Percentiles rank a stretch among this genome's conserved stretches.
phyloP scores from a whole-genome alignment of 164 flowering plant genomes.

The Magnolia kwangsiensis region DNA sequence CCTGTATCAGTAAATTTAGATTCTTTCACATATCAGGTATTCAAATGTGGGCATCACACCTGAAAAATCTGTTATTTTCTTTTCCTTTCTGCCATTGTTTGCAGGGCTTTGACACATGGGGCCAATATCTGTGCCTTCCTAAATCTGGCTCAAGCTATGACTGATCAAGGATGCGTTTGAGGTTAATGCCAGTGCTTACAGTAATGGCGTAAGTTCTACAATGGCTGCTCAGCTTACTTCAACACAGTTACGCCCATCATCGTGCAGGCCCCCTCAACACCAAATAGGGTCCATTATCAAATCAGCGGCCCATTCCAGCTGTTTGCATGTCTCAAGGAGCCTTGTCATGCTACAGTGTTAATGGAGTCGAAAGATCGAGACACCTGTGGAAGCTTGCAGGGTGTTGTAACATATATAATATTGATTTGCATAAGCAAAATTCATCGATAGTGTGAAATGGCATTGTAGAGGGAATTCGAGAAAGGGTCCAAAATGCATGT shows the following conservation, averaged over 20 bases:
- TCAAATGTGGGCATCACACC: not conserved
- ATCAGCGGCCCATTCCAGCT: not conserved
- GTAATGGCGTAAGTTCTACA: not conserved
- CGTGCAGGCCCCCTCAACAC: too few species aligned
- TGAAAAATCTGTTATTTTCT: not conserved
- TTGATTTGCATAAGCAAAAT: not conserved
- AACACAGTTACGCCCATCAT: not conserved
- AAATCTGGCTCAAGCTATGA: slow-evolving; percentile 75
- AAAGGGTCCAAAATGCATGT: not conserved
- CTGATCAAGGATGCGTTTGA: slow-evolving; percentile 95
- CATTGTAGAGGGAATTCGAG: not conserved
- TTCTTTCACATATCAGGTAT: not conserved
- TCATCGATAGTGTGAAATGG: not conserved
- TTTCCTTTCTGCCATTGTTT: not conserved
- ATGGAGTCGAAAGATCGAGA: not conserved
- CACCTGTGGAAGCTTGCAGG: slow-evolving; percentile 2
- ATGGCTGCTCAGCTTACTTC: not conserved
- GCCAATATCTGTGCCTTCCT: slow-evolving; percentile 80
- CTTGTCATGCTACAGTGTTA: not conserved
- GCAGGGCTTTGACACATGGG: slow-evolving; percentile 79
- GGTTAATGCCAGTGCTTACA: not conserved
- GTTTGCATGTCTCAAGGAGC: not conserved
- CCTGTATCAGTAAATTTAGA: not conserved
- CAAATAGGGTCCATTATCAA: too few species aligned
- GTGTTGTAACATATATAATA: slow-evolving; percentile 18